phyloP scores from a whole-genome alignment of 2,329 filamentous ascomycete genomes.

The Talaromyces marneffei region DNA sequence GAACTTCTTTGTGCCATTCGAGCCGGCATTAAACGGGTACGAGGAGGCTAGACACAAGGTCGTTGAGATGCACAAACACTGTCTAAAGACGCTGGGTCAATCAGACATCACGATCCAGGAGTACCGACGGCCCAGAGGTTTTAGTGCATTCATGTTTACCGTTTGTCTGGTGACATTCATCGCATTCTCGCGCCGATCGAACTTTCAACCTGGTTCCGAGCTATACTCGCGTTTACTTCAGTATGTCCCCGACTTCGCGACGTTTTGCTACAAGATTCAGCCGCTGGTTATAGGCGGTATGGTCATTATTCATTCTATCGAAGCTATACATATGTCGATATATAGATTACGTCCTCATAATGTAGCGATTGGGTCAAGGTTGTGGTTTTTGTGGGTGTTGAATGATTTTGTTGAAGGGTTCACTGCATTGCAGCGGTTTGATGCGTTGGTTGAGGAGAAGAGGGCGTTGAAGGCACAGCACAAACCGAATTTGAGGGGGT shows the following conservation, averaged over 20 bases:
- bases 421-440: conserved; percentile 44
- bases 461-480: conserved; percentile 26
- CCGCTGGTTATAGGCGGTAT: conserved; percentile 55
- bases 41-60: conserved; percentile 63
- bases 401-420: conserved; percentile 51
- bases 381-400: conserved; percentile 53
- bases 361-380: conserved; percentile 42
- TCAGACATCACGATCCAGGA: conserved; percentile 51
- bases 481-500: conserved; percentile 13
- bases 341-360: conserved; percentile 47
- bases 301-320: conserved; percentile 58
- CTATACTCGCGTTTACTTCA: conserved; percentile 48
- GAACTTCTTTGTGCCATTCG: conserved; percentile 54
- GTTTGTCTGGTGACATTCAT: conserved; percentile 52
- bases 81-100: conserved; percentile 56
- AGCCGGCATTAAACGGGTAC: conserved; percentile 64
- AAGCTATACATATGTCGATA: conserved; percentile 49
- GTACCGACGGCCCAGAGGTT: conserved; percentile 46
- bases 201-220: conserved; percentile 49
- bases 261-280: conserved; percentile 55
- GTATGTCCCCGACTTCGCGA: conserved; percentile 54
- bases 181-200: conserved; percentile 45
- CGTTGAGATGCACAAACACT: conserved; percentile 64
- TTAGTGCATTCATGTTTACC: conserved; percentile 51
- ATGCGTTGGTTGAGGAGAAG: conserved; percentile 37